Evolutionary conservation across 352 stramenopile genomes (phyloP), one percentile per base, ranked within the genome.

Genomic region (Pythium rishiriense): DNA sequence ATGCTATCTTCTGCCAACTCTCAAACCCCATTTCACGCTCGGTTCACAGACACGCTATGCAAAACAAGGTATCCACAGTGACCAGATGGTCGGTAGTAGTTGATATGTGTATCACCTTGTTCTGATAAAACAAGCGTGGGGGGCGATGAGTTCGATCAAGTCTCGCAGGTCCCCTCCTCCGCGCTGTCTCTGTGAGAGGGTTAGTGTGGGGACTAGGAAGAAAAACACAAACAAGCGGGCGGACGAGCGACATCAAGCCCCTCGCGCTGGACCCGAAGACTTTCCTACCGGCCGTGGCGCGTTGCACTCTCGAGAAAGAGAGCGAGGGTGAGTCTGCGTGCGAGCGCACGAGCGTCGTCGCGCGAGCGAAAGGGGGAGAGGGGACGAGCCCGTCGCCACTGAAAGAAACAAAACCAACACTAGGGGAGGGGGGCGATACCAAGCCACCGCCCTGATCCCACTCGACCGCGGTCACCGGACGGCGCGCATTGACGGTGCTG

Each of bases 121-220:
- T 70, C 55, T 75, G 54, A 0, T 2, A 54, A 62, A n/a, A 14
- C 26, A 3, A 33, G 4, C 26, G 39, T 28, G 51, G 57, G 39
- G 12, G 50, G 25, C 25, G 64, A 62, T 71, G 65, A 50, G 58
- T 56, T 33, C n/a, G 14, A 72, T 72, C n/a, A 64, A 46, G n/a
- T 72, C 41, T 68, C 37, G 48, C 19, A 62, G 59, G 66, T 61
- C 53, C 24, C 57, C 50, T 28, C 56, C 17, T 6, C 49, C 66
- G 49, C 60, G 54, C 59, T 72, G 59, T 72, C 66, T 72, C 59
- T 72, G 60, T 68, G 64, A 64, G 45, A 53, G 37, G 43, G 47
- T 31, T 52, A 70, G 64, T 71, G 64, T 71, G 66, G 66, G 66
- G 53, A 72, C 58, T 68, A 72, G 66, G 55, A 72, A 72, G 66